phyloP scores from a whole-genome alignment of 2,329 filamentous ascomycete genomes.

The Trichoderma aggressivum region DNA sequence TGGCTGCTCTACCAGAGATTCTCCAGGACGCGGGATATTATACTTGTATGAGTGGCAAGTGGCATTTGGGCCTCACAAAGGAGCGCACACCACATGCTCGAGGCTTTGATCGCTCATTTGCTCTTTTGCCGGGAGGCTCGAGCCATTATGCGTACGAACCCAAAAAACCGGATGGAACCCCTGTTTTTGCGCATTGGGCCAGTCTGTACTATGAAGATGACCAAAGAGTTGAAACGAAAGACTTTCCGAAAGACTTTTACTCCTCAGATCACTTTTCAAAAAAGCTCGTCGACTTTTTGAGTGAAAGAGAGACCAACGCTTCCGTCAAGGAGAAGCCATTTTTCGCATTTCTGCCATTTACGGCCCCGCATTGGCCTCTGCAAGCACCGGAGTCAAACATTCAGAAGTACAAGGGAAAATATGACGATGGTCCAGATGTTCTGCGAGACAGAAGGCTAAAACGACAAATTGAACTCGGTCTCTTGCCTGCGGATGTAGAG shows the following conservation, averaged over 20 bases:
- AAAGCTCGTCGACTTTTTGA: neutral
- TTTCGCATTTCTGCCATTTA: constrained; percentile 60
- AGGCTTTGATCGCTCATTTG: constrained; percentile 58
- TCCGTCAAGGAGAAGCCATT: constrained; percentile 43
- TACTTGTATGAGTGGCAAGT: constrained; percentile 61
- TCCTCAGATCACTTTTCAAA: neutral
- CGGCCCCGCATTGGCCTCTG: constrained; percentile 61
- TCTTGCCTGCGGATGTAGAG: constrained; percentile 49
- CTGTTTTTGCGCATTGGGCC: constrained; percentile 10
- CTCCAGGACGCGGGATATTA: constrained; percentile 57
- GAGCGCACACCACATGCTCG: constrained; percentile 53
- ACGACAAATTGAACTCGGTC: constrained; percentile 54
- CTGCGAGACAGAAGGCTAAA: constrained; percentile 51
- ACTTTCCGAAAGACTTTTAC: constrained; percentile 4
- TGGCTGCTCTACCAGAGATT: constrained; percentile 56
- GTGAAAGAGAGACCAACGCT: constrained; percentile 27
- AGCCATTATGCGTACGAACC: constrained; percentile 41
- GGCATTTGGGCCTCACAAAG: constrained; percentile 58
- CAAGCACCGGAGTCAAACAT: constrained; percentile 55
- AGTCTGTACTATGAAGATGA: constrained; percentile 11
- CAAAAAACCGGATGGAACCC: neutral
- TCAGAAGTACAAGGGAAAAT: constrained; percentile 55
- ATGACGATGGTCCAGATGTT: constrained; percentile 58
- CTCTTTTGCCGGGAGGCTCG: constrained; percentile 57
- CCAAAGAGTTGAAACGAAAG: constrained; percentile 1